Base-by-base conservation (phyloP, 257 asterid genomes). In the Nicotiana obtusifolia region DNA sequence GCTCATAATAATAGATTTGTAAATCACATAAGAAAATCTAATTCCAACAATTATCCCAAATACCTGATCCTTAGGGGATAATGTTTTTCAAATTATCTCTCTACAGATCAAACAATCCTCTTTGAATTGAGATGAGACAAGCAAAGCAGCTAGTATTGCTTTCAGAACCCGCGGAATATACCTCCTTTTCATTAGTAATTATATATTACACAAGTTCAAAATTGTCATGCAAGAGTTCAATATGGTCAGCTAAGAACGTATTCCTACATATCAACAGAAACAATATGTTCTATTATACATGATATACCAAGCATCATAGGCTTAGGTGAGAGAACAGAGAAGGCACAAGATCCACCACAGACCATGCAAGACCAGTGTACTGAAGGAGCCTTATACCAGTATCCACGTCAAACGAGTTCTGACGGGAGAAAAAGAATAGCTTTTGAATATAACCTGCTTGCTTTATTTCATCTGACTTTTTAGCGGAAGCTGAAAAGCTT, bases 281-380 rank as follows among this genome's bases (percentile, higher is more conserved):
- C 15, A 75, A 75, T 75, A 75, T 15, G 49, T 71, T 73, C 37
- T 73, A 47, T 75, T 73, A 24, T 69, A 84, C 85, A 80, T 9
- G 68, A 81, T 76, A 44, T 13, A 17, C 60, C 19, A 80, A 81
- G 84, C 80, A 83, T 95, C 94, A 95, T 83, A 96, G 87, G 84
- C 94, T 88, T 30, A 93, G 80, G 80, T 82, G 87, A 76, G 88
- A 85, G 87, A 94, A 94, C 28, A 91, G 17, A 60, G 93, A 93
- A 75, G 99, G 98, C 86, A 94, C 99, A 68, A 92, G 98, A 86
- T 93, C 99, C 80, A 93, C 99, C 26, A 93, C 97, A 3, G 97
- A 93, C 98, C 98, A 96, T 16, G 98, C 98, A 81, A 94, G 97
- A 77, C 98, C 97, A 83, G 98, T 88, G 76, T 96, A 96, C 86